phyloP scores from a whole-genome alignment of 202 grass and related monocot genomes.

The Schoenoplectus tabernaemontani region DNA sequence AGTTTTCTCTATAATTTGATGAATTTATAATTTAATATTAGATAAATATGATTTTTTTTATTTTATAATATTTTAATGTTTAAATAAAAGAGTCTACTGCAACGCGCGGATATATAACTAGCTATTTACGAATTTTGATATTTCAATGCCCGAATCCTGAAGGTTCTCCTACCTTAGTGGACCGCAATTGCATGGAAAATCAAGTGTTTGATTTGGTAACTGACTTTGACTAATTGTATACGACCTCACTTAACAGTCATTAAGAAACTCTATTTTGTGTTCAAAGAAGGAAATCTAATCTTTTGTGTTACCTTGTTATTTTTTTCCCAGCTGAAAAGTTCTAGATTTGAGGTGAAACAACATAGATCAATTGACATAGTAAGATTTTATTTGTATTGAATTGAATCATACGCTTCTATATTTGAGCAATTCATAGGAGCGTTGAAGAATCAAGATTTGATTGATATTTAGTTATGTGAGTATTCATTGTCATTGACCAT shows the following conservation, averaged over 20 bases:
- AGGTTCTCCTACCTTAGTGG: not conserved
- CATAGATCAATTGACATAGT: not conserved
- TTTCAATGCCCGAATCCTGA: not conserved
- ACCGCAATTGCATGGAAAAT: not conserved
- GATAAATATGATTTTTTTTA: no score
- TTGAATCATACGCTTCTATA: not conserved
- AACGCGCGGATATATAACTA: no score
- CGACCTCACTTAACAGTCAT: not conserved
- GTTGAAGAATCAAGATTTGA: not conserved
- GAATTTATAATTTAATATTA: no score
- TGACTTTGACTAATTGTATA: not conserved
- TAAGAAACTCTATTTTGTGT: not conserved
- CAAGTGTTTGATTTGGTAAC: not conserved
- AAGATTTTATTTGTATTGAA: not conserved
- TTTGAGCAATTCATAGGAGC: not conserved
- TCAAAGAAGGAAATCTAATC: no score
- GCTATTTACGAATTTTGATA: not conserved
- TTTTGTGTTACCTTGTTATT: not conserved
- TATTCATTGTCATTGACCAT: not conserved
- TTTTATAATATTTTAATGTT: not conserved
- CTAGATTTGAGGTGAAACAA: not conserved
- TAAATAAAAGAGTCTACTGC: no score
- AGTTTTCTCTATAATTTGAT: no score
- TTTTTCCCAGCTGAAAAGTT: not conserved
- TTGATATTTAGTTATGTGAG: not conserved